These are phyloP conservation scores for Spinellus fusiger DNA, from an alignment of 192 early-diverging fungal genomes.

Conservation along the genomic window DNA sequence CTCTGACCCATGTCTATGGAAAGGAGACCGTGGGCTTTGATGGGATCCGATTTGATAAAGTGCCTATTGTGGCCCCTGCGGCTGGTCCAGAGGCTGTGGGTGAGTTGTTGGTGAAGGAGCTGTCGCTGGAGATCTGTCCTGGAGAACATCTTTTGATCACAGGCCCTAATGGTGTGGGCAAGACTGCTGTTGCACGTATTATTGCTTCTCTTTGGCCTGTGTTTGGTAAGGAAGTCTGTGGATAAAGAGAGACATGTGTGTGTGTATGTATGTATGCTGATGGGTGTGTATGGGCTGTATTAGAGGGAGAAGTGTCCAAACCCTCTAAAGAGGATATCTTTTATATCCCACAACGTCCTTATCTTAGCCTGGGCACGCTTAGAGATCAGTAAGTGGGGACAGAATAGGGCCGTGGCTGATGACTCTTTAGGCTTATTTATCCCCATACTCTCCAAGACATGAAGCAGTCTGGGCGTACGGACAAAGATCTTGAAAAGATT, in stretches of 20 bases:
- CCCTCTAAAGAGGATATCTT: slow-evolving; percentile 82
- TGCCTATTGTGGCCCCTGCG: slow-evolving; percentile 87
- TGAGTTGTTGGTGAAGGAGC: slow-evolving; percentile 75
- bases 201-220: slow-evolving; percentile 93
- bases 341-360: slow-evolving; percentile 98
- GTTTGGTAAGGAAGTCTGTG: slow-evolving; percentile 49
- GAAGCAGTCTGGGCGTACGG: slow-evolving; percentile 63
- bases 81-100: slow-evolving; percentile 53
- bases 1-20: slow-evolving; percentile 52
- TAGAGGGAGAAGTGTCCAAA: slow-evolving; percentile 59
- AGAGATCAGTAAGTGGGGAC: slow-evolving; percentile 71
- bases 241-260: too few species aligned
- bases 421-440: slow-evolving; percentile 70
- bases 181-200: slow-evolving; percentile 89
- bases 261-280: not conserved
- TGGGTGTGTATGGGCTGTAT: not conserved
- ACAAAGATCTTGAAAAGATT: slow-evolving; percentile 75
- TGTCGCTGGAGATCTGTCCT: slow-evolving; percentile 73
- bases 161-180: slow-evolving; percentile 94
- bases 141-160: slow-evolving; percentile 89
- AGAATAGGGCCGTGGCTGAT: not conserved
- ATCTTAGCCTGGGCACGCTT: slow-evolving; percentile 86
- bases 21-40: slow-evolving; percentile 43
- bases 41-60: slow-evolving; percentile 77
- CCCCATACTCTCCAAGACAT: slow-evolving; percentile 85